phyloP scores from a whole-genome alignment of 768 basidiomycete species.

The Trametes coccinea region DNA sequence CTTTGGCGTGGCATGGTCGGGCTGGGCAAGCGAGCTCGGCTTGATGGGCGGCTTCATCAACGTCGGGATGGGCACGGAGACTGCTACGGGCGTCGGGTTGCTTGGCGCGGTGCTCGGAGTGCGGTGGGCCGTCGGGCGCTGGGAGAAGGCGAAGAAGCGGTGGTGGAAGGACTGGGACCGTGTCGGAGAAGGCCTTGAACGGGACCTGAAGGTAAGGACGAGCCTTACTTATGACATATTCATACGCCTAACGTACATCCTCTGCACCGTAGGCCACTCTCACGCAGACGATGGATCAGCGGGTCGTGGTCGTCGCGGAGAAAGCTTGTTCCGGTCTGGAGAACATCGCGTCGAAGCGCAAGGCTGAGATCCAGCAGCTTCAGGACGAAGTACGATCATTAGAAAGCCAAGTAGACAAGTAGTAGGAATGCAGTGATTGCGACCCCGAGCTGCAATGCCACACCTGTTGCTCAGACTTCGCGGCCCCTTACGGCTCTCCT shows the following conservation, averaged over 20 bases:
- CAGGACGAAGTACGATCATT: constrained; percentile 45
- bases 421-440: too few relatives aligned
- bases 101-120: constrained; percentile 50
- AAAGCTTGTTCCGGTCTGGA: constrained; percentile 49
- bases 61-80: constrained; percentile 52
- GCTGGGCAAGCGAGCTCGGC: constrained; percentile 58
- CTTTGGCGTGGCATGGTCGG: constrained; percentile 57
- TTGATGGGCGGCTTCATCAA: constrained; percentile 31
- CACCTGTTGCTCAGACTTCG: too few relatives aligned
- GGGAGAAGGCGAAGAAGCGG: constrained; percentile 64
- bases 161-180: constrained; percentile 73
- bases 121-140: constrained; percentile 63
- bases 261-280: constrained; percentile 43
- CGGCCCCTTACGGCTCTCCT: too few relatives aligned
- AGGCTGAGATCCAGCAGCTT: constrained; percentile 46
- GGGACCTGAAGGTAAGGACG: constrained; percentile 60
- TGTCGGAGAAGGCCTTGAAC: constrained; percentile 58
- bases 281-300: constrained; percentile 47
- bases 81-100: constrained; percentile 59
- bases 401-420: constrained; percentile 24
- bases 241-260: neutral
- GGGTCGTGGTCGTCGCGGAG: constrained; percentile 53
- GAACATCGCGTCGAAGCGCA: constrained; percentile 41
- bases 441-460: too few relatives aligned
- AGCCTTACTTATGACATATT: neutral